A percentile compares a stretch with the other conserved stretches of the same genome.
These are phyloP conservation scores for Macrolepiota dolichaula DNA, from an alignment of 768 basidiomycete genomes.

Conservation along the genomic window DNA sequence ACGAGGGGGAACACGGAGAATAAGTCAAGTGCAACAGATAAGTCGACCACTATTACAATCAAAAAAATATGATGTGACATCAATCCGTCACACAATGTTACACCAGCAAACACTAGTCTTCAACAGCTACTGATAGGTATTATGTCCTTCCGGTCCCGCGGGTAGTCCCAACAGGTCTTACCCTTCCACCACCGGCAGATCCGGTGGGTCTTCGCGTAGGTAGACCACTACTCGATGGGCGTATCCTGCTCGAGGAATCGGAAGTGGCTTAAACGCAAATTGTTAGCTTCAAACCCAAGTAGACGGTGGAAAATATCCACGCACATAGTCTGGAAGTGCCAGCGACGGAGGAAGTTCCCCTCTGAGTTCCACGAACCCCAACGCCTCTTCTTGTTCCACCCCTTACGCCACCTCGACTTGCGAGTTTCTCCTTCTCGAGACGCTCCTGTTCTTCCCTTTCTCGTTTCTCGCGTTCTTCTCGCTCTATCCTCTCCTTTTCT, in stretches of 20 bases:
- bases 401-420: constrained; percentile 53
- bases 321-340: neutral
- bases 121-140: neutral
- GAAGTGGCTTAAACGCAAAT: neutral
- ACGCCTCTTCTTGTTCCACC: constrained; percentile 74
- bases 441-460: constrained; percentile 41
- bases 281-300: neutral
- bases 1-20: neutral
- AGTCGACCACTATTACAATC: neutral
- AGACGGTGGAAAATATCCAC: neutral
- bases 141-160: constrained; percentile 4
- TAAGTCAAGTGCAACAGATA: neutral
- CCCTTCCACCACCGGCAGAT: neutral
- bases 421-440: constrained; percentile 36
- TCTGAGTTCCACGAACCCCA: constrained; percentile 51
- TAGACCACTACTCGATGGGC: neutral
- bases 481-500: constrained; percentile 40
- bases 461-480: constrained; percentile 34
- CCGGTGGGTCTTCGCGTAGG: constrained; percentile 1
- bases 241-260: neutral
- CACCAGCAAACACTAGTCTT: neutral
- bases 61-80: constrained; percentile 7
- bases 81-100: neutral
- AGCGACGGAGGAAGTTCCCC: constrained; percentile 4
- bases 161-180: neutral